Conservation (phyloP, 1,284 basidiomycete genomes). For the Pholiota adiposa region DNA sequence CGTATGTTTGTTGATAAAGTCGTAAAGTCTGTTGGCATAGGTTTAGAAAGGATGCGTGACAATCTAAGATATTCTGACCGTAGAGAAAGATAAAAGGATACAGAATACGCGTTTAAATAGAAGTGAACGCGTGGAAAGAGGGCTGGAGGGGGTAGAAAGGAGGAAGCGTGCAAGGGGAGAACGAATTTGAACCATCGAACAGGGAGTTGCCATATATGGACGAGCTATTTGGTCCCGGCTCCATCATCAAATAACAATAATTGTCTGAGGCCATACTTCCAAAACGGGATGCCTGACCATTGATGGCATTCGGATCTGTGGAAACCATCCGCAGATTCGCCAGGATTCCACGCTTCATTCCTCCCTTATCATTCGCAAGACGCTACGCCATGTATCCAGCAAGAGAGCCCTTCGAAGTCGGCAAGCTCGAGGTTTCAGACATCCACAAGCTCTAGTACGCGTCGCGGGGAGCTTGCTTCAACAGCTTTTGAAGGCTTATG, state of each 20-base stretch:
- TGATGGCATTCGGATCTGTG: conserved; percentile 7
- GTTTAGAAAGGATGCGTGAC: neutral
- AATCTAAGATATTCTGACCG: conserved; percentile 1
- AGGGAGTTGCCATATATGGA: conserved; percentile 12
- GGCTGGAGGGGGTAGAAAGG: neutral
- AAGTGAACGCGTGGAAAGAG: conserved; percentile 15
- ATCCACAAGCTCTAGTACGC: conserved; percentile 82
- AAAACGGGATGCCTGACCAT: conserved; percentile 11
- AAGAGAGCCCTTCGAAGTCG: conserved; percentile 67
- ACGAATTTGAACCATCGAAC: conserved; percentile 17
- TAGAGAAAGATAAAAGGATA: neutral
- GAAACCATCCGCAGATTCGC: neutral
- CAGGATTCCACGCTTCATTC: conserved; percentile 2
- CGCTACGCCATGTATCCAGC: conserved; percentile 52
- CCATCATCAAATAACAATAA: conserved; percentile 19
- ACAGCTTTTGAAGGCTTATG: neutral
- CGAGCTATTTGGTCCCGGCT: conserved; percentile 12
- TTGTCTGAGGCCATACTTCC: conserved; percentile 3
- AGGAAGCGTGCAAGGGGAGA: conserved; percentile 8
- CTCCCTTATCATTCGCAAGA: conserved; percentile 4
- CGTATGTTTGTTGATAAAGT: conserved; percentile 8
- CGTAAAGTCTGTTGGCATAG: conserved; percentile 5
- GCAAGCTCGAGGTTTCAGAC: conserved; percentile 73
- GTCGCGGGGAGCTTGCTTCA: neutral
- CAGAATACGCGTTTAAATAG: conserved; percentile 16